These are phyloP conservation scores for Coniella vitis DNA, from an alignment of 2,329 filamentous ascomycete species.

Conservation along the genomic window DNA sequence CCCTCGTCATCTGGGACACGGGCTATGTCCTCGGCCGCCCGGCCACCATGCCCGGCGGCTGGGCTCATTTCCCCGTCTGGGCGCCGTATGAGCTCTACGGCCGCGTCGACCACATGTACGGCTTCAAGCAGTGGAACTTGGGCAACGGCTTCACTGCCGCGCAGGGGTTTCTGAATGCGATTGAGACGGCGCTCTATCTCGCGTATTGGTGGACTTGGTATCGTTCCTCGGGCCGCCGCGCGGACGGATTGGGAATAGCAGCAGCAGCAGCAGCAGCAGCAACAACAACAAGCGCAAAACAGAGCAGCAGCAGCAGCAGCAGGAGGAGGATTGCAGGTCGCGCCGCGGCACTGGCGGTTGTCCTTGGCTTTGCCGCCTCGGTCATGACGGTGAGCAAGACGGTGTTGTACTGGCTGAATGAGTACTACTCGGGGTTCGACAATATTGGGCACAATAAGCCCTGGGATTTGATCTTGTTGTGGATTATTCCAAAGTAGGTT, in stretches of 20 bases:
- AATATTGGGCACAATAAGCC: conserved; percentile 51
- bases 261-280: conserved; percentile 18
- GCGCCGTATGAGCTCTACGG: conserved; percentile 76
- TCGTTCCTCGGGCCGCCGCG: no score
- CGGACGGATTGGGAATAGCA: no score
- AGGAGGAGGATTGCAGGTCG: conserved; percentile 34
- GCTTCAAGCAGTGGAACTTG: conserved; percentile 62
- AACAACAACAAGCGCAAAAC: no score
- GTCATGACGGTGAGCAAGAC: conserved; percentile 59
- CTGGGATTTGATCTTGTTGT: conserved; percentile 40
- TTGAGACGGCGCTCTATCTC: conserved; percentile 31
- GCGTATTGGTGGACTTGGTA: conserved; percentile 29
- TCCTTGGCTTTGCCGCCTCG: conserved; percentile 45
- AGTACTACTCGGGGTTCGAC: conserved; percentile 48
- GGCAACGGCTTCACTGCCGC: conserved; percentile 71
- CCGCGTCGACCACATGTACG: conserved; percentile 73
- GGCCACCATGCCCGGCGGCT: conserved; percentile 72
- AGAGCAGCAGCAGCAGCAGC: no score
- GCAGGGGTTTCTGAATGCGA: conserved; percentile 47
- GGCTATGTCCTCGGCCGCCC: conserved; percentile 75
- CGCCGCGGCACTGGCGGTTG: conserved; percentile 35
- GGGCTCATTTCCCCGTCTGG: conserved; percentile 66
- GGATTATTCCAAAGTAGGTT: conserved; percentile 55
- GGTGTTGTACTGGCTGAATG: conserved; percentile 52
- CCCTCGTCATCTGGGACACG: conserved; percentile 76